Conservation (phyloP, 495 filamentous ascomycete species). For the Rhizodiscina lignyota region DNA sequence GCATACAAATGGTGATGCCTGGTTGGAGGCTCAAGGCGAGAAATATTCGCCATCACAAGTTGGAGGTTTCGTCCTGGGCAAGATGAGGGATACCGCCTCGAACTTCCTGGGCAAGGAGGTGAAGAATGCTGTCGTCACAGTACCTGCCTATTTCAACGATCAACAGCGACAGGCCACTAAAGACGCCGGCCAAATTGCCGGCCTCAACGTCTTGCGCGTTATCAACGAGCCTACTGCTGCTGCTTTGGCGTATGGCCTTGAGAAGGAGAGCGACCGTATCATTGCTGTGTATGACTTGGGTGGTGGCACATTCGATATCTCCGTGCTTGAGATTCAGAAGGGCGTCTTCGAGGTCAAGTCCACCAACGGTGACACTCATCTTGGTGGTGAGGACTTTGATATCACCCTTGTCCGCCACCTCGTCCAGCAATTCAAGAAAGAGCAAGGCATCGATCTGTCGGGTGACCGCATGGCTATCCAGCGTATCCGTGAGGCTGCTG, state of each 20-base stretch:
- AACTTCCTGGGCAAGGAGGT: conserved; percentile 72
- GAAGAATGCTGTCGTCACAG: conserved; percentile 92
- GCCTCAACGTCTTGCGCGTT: conserved; percentile 89
- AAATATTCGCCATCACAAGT: conserved; percentile 98
- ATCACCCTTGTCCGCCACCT: conserved; percentile 90
- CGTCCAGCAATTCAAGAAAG: conserved; percentile 91
- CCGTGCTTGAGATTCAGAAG: conserved; percentile 91
- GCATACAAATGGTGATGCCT: conserved; percentile 94
- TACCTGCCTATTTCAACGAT: conserved; percentile 97
- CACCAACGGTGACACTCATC: conserved; percentile 94
- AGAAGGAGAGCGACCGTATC: conserved; percentile 80
- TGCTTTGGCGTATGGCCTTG: conserved; percentile 85
- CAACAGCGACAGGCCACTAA: conserved; percentile 95
- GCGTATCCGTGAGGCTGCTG: conserved; percentile 95
- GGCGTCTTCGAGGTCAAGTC: conserved; percentile 98
- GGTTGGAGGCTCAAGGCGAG: conserved; percentile 89
- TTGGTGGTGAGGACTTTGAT: conserved; percentile 98
- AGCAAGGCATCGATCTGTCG: conserved; percentile 79
- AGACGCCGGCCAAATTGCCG: conserved; percentile 91
- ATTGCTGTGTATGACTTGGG: conserved; percentile 96
- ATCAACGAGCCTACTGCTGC: conserved; percentile 95
- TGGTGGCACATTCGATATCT: conserved; percentile 98
- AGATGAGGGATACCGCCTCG: conserved; percentile 99
- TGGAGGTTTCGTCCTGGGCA: conserved; percentile 89
- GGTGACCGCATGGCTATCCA: conserved; percentile 97